Evolutionary conservation across 345 rosid species (phyloP).

Genomic region (Clarkia xantiana): DNA sequence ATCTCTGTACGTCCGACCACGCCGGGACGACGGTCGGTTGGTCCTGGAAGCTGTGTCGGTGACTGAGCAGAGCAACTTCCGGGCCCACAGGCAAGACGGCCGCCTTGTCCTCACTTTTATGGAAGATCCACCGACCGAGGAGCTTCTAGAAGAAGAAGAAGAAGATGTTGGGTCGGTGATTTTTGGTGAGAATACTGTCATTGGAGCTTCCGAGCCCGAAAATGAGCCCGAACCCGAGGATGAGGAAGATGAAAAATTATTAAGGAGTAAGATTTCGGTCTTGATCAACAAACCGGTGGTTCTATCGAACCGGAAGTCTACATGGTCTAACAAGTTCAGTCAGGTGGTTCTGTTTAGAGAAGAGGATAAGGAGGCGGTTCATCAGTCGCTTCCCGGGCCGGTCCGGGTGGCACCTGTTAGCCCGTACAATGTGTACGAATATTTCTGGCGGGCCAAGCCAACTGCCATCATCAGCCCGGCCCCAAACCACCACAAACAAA

Average conservation of each 20-base stretch:
- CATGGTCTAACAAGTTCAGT: conserved; percentile 28
- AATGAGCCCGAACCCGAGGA: conserved; percentile 5
- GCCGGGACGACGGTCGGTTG: conserved; percentile 71
- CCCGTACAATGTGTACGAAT: conserved; percentile 48
- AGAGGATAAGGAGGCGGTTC: conserved; percentile 19
- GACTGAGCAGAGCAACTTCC: conserved; percentile 56
- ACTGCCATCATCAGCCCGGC: conserved; percentile 1
- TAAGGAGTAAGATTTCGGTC: conserved; percentile 42
- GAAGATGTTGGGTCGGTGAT: conserved; percentile 10
- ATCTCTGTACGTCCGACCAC: conserved; percentile 48
- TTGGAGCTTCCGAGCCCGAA: conserved; percentile 9
- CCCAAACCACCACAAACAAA: conserved; percentile 6
- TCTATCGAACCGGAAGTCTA: conserved; percentile 26
- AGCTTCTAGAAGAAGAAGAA: conserved; percentile 7
- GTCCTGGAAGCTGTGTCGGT: conserved; percentile 82
- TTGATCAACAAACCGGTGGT: conserved; percentile 36
- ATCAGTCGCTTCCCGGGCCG: conserved; percentile 48
- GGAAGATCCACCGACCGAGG: conserved; percentile 6
- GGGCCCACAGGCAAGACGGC: conserved; percentile 65
- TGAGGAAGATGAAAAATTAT: conserved; percentile 15
- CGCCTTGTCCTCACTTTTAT: conserved; percentile 72
- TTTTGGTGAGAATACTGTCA: conserved; percentile 5
- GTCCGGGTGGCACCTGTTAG: conserved; percentile 28
- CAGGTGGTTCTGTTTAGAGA: conserved; percentile 15
- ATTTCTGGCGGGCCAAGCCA: conserved; percentile 41